A percentile compares a stretch with the other conserved stretches of the same genome.
These are phyloP conservation scores for Botrytis deweyae DNA, from an alignment of 2,329 filamentous ascomycete genomes.

Conservation along the genomic window DNA sequence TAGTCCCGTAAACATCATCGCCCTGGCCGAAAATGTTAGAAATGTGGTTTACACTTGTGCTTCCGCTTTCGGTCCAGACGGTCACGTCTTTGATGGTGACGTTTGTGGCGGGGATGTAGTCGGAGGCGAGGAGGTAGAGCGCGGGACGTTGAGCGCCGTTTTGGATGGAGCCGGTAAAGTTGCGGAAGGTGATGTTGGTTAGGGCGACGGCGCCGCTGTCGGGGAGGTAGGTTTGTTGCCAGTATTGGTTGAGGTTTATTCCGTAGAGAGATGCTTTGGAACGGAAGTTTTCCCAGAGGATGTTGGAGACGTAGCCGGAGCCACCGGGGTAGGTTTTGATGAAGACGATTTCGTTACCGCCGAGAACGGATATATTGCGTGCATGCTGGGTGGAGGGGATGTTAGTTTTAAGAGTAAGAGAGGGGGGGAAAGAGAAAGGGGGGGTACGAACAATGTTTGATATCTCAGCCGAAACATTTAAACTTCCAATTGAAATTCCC, in stretches of 20 bases:
- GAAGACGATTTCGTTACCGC: conserved; percentile 42
- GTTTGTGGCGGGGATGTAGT: conserved; percentile 38
- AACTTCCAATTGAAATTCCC: conserved; percentile 42
- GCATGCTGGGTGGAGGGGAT: neutral
- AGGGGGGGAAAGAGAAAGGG: too few species aligned
- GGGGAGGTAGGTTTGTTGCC: conserved; percentile 31
- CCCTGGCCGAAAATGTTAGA: conserved; percentile 41
- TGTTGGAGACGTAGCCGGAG: conserved; percentile 41
- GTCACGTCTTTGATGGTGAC: conserved; percentile 40
- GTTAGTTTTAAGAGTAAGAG: neutral
- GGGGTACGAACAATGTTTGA: conserved; percentile 11
- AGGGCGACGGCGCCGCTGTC: conserved; percentile 36
- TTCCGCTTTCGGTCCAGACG: conserved; percentile 40
- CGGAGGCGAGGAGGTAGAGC: conserved; percentile 39
- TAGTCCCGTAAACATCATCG: conserved; percentile 34
- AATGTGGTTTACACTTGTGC: conserved; percentile 38
- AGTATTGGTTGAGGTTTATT: conserved; percentile 36
- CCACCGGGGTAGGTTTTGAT: conserved; percentile 45
- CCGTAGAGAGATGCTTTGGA: conserved; percentile 32
- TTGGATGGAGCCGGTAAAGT: conserved; percentile 33
- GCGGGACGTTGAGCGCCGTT: conserved; percentile 37
- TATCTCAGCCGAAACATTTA: conserved; percentile 26
- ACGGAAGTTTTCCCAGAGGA: conserved; percentile 39
- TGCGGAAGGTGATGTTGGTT: conserved; percentile 33
- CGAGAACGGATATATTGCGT: conserved; percentile 41